phyloP scores from a whole-genome alignment of 352 stramenopile genomes.

The Globisporangium yorkense region DNA sequence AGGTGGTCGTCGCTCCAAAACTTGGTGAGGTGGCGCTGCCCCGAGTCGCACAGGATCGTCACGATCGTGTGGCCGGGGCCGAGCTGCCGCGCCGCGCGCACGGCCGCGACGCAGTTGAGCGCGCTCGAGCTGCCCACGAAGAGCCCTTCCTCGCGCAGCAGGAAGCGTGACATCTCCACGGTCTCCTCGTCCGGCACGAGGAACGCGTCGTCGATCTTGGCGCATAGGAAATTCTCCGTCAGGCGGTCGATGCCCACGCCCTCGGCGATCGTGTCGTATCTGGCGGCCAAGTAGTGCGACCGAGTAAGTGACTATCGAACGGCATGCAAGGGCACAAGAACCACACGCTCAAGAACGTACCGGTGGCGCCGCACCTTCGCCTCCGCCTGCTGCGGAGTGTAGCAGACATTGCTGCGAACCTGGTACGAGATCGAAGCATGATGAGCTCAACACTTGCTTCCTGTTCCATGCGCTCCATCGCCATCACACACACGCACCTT shows the following conservation, averaged over 20 bases:
- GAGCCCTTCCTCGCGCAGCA: constrained; percentile 94
- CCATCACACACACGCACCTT: constrained; percentile 38
- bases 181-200: constrained; percentile 93
- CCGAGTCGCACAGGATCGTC: constrained; percentile 87
- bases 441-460: neutral
- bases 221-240: constrained; percentile 94
- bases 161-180: constrained; percentile 96
- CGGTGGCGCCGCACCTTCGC: constrained; percentile 88
- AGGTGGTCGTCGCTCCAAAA: constrained; percentile 84
- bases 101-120: constrained; percentile 81
- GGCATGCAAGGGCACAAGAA: too few relatives aligned
- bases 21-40: constrained; percentile 86
- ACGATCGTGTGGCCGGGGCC: constrained; percentile 79
- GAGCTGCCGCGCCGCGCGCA: constrained; percentile 66
- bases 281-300: constrained; percentile 10
- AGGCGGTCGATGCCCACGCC: constrained; percentile 97
- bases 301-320: neutral
- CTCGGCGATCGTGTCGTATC: constrained; percentile 97
- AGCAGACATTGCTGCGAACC: constrained; percentile 93
- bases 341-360: constrained; percentile 14
- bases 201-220: constrained; percentile 86
- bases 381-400: constrained; percentile 93
- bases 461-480: neutral
- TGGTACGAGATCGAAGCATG: constrained; percentile 6
- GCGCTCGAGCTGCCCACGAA: constrained; percentile 92